These are phyloP conservation scores for Aspergillus egyptiacus DNA, from an alignment of 495 filamentous ascomycete genomes.

Conservation along the genomic window DNA sequence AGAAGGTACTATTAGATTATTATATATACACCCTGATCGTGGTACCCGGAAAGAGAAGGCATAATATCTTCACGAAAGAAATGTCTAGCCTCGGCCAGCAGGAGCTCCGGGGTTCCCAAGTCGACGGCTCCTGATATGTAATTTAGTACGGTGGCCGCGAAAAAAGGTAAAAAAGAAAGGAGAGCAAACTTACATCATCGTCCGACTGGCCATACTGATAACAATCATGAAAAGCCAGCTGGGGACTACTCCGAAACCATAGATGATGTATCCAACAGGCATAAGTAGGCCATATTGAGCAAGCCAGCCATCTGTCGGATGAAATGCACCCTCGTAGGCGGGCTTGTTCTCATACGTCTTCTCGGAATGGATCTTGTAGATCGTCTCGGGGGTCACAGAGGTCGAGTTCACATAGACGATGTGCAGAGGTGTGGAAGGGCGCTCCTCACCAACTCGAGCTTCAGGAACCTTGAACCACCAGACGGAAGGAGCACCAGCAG, in stretches of 20 bases:
- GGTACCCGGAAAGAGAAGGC: conserved; percentile 15
- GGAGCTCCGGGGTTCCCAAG: conserved; percentile 27
- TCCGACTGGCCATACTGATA: conserved; percentile 74
- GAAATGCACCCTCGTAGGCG: conserved; percentile 66
- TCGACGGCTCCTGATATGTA: conserved; percentile 33
- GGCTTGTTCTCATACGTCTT: conserved; percentile 50
- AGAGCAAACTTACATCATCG: conserved; percentile 68
- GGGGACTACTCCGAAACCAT: conserved; percentile 49
- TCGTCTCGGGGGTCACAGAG: conserved; percentile 54
- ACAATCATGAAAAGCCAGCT: conserved; percentile 75
- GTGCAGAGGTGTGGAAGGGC: conserved; percentile 44
- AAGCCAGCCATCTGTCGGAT: conserved; percentile 72
- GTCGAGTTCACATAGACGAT: conserved; percentile 59
- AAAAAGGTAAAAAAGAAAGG: background rate
- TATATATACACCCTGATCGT: conserved; percentile 28
- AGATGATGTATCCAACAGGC: conserved; percentile 66
- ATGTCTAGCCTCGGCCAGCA: conserved; percentile 20
- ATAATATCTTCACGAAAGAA: conserved; percentile 14
- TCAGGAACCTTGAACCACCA: conserved; percentile 70
- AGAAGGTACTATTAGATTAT: conserved; percentile 19
- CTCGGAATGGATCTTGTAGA: conserved; percentile 58
- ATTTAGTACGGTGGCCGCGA: conserved; percentile 19
- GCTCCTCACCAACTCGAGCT: conserved; percentile 39
- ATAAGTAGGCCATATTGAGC: conserved; percentile 58
- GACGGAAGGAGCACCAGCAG: conserved; percentile 60